Evolutionary conservation across 2,329 filamentous ascomycete genomes (phyloP).

Genomic region (Calonectria leucothoes): DNA sequence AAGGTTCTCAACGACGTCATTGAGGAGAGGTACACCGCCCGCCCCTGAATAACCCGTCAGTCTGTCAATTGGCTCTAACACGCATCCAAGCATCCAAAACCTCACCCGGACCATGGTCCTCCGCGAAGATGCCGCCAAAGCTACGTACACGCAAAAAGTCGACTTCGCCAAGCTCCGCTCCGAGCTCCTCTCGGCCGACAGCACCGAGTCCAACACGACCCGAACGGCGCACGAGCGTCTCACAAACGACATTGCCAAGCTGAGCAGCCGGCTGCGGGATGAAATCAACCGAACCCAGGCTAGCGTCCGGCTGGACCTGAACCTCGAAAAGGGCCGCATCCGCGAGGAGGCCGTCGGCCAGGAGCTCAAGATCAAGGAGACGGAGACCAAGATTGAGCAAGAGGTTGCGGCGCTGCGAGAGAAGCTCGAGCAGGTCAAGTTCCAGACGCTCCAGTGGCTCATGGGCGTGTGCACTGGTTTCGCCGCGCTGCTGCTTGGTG

Average conservation of each 20-base stretch:
- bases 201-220: conserved; percentile 89
- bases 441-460: conserved; percentile 96
- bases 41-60: too few relatives aligned
- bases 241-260: conserved; percentile 93
- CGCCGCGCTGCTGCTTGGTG: conserved; percentile 74
- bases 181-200: conserved; percentile 91
- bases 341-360: conserved; percentile 96
- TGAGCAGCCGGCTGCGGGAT: conserved; percentile 89
- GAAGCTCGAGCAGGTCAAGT: conserved; percentile 96
- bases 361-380: conserved; percentile 98
- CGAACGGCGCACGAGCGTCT: conserved; percentile 91
- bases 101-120: conserved; percentile 98
- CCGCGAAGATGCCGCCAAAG: conserved; percentile 89
- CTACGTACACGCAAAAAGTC: conserved; percentile 88
- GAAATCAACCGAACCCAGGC: conserved; percentile 96
- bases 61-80: conserved; percentile 14
- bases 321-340: conserved; percentile 96
- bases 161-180: conserved; percentile 98
- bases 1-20: conserved; percentile 96
- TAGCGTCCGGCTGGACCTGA: conserved; percentile 90
- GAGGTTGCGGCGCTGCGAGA: conserved; percentile 92
- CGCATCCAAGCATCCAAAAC: conserved; percentile 81
- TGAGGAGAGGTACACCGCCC: conserved; percentile 77
- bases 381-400: conserved; percentile 97
- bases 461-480: conserved; percentile 85